Evolutionary conservation across 139 green algal genomes (phyloP).

Genomic region (Mesotaenium endlicherianum): DNA sequence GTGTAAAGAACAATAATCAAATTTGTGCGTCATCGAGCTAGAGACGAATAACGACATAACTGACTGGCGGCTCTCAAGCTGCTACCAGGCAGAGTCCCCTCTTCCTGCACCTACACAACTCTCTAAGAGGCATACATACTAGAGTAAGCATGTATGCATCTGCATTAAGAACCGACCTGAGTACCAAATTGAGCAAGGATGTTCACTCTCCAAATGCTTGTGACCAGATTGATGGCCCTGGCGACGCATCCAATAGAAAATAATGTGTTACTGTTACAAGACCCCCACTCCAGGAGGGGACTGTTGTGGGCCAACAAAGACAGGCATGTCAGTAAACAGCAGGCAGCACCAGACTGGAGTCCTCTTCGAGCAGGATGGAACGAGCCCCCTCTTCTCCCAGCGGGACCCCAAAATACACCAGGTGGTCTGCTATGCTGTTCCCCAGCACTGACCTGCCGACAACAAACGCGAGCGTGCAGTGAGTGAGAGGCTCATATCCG

Average conservation of each 20-base stretch:
- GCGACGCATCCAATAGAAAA: background rate
- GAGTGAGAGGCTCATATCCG: background rate
- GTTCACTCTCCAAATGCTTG: background rate
- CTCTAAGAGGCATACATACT: too few species aligned
- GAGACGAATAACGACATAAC: too few species aligned
- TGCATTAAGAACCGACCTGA: too few species aligned
- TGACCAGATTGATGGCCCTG: background rate
- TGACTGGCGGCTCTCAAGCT: too few species aligned
- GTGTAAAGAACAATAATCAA: too few species aligned
- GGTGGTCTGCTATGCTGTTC: slow-evolving; percentile 30
- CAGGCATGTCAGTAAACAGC: background rate
- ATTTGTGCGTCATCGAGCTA: too few species aligned
- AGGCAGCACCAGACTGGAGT: background rate
- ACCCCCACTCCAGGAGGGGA: background rate
- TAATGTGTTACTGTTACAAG: too few species aligned
- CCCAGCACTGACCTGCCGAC: slow-evolving; percentile 24
- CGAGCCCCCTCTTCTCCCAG: slow-evolving; percentile 6
- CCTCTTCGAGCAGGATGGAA: too few species aligned
- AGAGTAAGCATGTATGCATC: too few species aligned
- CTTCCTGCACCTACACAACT: too few species aligned
- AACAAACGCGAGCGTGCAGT: background rate
- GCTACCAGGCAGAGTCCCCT: too few species aligned
- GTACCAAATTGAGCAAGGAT: too few species aligned
- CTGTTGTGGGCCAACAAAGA: background rate
- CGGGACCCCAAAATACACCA: slow-evolving; percentile 28